A percentile compares a stretch with the other conserved stretches of the same genome.
These are phyloP conservation scores for Fraxinus americana DNA, from an alignment of 257 asterid genomes.

Conservation along the genomic window DNA sequence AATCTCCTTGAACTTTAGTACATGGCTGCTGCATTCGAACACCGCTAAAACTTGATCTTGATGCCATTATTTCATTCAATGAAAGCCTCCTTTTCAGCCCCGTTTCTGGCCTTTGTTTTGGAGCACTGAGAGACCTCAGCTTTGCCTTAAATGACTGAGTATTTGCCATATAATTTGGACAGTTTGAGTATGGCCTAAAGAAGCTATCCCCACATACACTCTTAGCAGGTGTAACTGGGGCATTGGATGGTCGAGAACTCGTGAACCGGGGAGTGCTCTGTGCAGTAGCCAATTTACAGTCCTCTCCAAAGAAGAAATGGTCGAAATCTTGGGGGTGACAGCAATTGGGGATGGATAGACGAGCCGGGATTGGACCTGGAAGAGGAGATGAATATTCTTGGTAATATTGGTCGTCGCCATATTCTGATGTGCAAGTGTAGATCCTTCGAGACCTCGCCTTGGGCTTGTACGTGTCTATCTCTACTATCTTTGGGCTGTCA, in stretches of 20 bases:
- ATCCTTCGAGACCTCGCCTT: constrained; percentile 46
- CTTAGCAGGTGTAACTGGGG: constrained; percentile 52
- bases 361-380: constrained; percentile 39
- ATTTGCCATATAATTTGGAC: constrained; percentile 73
- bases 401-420: constrained; percentile 45
- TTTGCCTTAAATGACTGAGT: constrained; percentile 77
- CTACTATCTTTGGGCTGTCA: constrained; percentile 55
- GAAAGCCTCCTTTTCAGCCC: constrained; percentile 60
- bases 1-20: constrained; percentile 54
- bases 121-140: constrained; percentile 86
- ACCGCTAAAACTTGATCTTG: constrained; percentile 79
- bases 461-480: constrained; percentile 53
- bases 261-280: constrained; percentile 46
- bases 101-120: constrained; percentile 73
- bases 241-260: constrained; percentile 32
- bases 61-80: constrained; percentile 61
- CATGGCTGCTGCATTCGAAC: constrained; percentile 69
- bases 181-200: constrained; percentile 45
- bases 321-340: constrained; percentile 40
- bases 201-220: constrained; percentile 62
- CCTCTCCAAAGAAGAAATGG: constrained; percentile 37
- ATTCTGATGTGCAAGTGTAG: constrained; percentile 37
- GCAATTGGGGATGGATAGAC: constrained; percentile 38
- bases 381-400: constrained; percentile 40
- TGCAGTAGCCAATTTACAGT: constrained; percentile 41